Evolutionary conservation across 2,329 filamentous ascomycete genomes (phyloP).

Genomic region (Diaporthe sp.): DNA sequence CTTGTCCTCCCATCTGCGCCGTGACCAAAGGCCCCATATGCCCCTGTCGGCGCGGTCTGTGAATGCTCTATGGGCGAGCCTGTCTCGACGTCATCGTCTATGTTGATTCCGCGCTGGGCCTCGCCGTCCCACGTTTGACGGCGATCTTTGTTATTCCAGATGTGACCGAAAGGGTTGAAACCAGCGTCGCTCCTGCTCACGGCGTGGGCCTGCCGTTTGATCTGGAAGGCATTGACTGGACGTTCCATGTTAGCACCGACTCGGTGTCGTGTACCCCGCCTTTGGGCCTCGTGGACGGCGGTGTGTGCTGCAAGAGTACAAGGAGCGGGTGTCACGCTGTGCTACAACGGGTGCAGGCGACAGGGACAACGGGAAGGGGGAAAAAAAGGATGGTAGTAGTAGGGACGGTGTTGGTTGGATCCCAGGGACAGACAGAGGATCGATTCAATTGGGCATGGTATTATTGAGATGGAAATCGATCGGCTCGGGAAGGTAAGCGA

Average conservation of each 20-base stretch:
- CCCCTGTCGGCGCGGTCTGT: slow-evolving; percentile 45
- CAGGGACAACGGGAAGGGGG: background rate
- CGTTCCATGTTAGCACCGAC: slow-evolving; percentile 36
- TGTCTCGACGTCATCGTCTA: slow-evolving; percentile 41
- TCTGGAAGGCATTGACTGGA: slow-evolving; percentile 60
- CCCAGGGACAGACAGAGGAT: background rate
- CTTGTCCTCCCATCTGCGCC: slow-evolving; percentile 6
- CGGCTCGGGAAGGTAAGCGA: slow-evolving; percentile 22
- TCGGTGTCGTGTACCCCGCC: slow-evolving; percentile 7
- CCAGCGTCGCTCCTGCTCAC: slow-evolving; percentile 52
- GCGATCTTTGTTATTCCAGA: slow-evolving; percentile 49
- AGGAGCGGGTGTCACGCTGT: slow-evolving; percentile 21
- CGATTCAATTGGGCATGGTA: slow-evolving; percentile 31
- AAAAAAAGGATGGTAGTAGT: background rate
- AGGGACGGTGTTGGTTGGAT: background rate
- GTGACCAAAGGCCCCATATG: background rate
- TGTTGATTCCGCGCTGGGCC: slow-evolving; percentile 43
- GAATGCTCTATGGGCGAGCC: slow-evolving; percentile 52
- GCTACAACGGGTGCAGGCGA: background rate
- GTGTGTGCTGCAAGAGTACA: slow-evolving; percentile 21
- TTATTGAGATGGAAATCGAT: background rate
- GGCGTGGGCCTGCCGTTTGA: slow-evolving; percentile 59
- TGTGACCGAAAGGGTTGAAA: slow-evolving; percentile 60
- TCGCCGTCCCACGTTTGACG: slow-evolving; percentile 55
- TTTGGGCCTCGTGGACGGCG: slow-evolving; percentile 19